phyloP scores from a whole-genome alignment of 306 rosid species.

The Prunus fruticosa region DNA sequence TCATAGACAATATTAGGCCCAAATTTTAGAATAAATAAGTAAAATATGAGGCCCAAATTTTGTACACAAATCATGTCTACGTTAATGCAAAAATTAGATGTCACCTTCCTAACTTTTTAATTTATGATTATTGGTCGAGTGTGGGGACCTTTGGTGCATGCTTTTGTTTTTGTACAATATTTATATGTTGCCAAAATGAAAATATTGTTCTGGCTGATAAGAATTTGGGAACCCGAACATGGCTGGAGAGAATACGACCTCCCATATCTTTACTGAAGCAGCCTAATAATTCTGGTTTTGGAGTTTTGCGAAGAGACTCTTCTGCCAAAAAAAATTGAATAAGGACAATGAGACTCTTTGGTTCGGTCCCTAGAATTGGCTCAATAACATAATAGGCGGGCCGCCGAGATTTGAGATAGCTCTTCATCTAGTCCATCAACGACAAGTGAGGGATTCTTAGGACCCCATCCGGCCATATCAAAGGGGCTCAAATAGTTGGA shows the following conservation, averaged over 20 bases:
- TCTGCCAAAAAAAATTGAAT: background rate
- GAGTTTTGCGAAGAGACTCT: slow-evolving; percentile 1
- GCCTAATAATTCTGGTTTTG: background rate
- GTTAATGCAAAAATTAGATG: background rate
- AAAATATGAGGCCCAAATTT: background rate
- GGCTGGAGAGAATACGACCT: background rate
- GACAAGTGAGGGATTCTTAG: background rate
- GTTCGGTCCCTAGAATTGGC: background rate
- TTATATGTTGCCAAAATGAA: background rate
- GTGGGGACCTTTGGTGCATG: background rate
- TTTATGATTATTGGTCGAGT: background rate
- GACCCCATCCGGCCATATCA: background rate
- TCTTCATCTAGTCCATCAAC: background rate
- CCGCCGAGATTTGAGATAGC: background rate
- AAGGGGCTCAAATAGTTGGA: background rate
- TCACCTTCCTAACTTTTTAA: background rate
- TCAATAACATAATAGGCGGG: background rate
- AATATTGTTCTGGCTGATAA: background rate
- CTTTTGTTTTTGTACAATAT: too few species aligned
- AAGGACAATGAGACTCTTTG: background rate
- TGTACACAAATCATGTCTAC: background rate
- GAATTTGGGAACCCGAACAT: background rate
- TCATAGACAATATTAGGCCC: too few species aligned
- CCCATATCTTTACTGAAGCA: background rate
- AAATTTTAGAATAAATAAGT: too few species aligned